phyloP scores from a whole-genome alignment of 2,329 filamentous ascomycete species.

The Aspergillus uvarum region DNA sequence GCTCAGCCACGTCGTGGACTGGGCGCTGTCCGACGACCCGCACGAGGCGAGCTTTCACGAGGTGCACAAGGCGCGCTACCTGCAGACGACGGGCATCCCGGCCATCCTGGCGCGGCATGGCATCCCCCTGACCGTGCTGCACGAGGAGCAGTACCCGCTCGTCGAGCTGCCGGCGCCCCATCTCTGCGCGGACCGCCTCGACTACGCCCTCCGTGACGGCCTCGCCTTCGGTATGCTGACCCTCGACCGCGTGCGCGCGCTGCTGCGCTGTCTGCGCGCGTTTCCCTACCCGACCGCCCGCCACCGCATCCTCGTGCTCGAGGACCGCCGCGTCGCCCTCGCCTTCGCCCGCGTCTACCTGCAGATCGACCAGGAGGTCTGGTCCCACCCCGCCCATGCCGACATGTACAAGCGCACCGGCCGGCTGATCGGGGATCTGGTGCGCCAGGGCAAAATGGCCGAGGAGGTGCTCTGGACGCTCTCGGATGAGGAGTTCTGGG shows the following conservation, averaged over 20 bases:
- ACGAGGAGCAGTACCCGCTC: slow-evolving; percentile 41
- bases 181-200: slow-evolving; percentile 43
- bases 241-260: slow-evolving; percentile 27
- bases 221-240: slow-evolving; percentile 35
- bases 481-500: slow-evolving; percentile 41
- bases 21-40: slow-evolving; percentile 37
- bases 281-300: slow-evolving; percentile 28
- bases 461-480: slow-evolving; percentile 36
- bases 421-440: slow-evolving; percentile 32
- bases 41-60: slow-evolving; percentile 44
- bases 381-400: slow-evolving; percentile 40
- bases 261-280: slow-evolving; percentile 30
- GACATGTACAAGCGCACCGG: slow-evolving; percentile 38
- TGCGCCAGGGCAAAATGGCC: slow-evolving; percentile 22
- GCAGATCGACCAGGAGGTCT: slow-evolving; percentile 37
- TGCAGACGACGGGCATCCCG: slow-evolving; percentile 35
- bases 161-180: slow-evolving; percentile 41
- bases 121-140: slow-evolving; percentile 30
- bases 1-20: slow-evolving; percentile 44
- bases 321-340: slow-evolving; percentile 31
- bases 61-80: slow-evolving; percentile 40
- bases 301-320: slow-evolving; percentile 34
- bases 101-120: slow-evolving; percentile 35
- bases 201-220: slow-evolving; percentile 41
- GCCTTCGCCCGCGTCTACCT: slow-evolving; percentile 36